Conservation (phyloP, 2,329 filamentous ascomycete genomes). For the Apiospora aurea region DNA sequence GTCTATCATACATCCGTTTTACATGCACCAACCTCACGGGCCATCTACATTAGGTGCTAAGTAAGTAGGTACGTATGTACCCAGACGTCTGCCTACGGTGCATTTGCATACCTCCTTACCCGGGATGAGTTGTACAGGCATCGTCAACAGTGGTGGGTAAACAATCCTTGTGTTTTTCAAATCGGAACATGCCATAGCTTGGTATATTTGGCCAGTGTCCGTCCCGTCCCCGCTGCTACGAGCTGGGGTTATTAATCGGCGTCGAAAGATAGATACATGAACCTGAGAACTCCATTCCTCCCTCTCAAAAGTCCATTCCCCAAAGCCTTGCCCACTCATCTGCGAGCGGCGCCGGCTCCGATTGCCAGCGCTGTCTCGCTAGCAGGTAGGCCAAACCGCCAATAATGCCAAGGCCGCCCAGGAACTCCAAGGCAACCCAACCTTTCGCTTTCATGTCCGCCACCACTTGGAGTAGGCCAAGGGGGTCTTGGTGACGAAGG, state of each 20-base stretch:
- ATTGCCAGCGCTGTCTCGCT: conserved; percentile 46
- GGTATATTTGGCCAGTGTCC: neutral
- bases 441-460: conserved; percentile 70
- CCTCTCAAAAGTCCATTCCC: conserved; percentile 35
- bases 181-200: neutral
- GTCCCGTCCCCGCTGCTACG: neutral
- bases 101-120: neutral
- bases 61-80: no score
- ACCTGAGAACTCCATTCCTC: neutral
- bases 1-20: neutral
- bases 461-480: conserved; percentile 76
- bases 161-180: neutral
- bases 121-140: conserved; percentile 9
- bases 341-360: conserved; percentile 38
- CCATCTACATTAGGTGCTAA: neutral
- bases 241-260: neutral
- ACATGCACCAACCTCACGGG: neutral
- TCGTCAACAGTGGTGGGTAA: neutral
- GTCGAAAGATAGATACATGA: neutral
- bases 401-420: conserved; percentile 76
- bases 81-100: neutral
- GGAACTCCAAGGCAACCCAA: conserved; percentile 73
- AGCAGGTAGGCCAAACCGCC: conserved; percentile 75
- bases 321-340: conserved; percentile 42
- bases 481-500: conserved; percentile 70